Evolutionary conservation across 2,329 filamentous ascomycete genomes (phyloP), one percentile per base, ranked within the genome.

Genomic region (Aureobasidium sp.): DNA sequence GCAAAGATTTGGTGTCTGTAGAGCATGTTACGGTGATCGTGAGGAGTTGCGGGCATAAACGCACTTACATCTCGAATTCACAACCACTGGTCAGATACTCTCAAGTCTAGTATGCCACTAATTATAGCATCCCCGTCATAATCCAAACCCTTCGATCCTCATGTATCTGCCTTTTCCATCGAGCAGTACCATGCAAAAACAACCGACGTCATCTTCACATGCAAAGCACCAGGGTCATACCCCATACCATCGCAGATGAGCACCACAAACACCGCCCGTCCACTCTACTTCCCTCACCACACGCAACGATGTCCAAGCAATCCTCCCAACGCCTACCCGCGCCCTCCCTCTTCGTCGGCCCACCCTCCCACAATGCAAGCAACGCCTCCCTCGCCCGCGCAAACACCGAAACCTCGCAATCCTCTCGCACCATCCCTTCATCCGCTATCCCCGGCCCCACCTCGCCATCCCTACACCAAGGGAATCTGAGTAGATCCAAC

Each of bases 281-380:
- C 25, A 4, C 14, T 34, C 31, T 42, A 37, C 5, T 11, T 14
- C 8, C 6, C 6, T 15, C 31, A 20, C 36, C 8, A 20, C n/a
- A 25, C 9, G 3, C n/a, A 7, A 12, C 11, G 25, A 60, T 60
- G 57, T 60, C 57, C 5, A 60, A 51, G 34, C 57, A 60, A 51
- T 49, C 56, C 3, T 49, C 60, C 0, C 60, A 62, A 41, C 82
- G 85, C 27, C 80, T 86, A 9, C 85, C 85, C 36, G 90, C 90
- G 25, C 90, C 91, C 0, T 81, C 87, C 2, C 83, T 96, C 52
- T 96, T 96, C 74, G 83, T 91, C 62, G 89, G 89, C 44, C 86
- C 86, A 1, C 89, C 90, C 17, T 95, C 90, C 7, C 87, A 86
- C 67, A 87, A 91, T 76, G 85, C 87, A 63, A 82, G 79, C n/a